These are phyloP conservation scores for Eudorina sp. DNA, from an alignment of 139 green algal genomes.

Conservation along the genomic window DNA sequence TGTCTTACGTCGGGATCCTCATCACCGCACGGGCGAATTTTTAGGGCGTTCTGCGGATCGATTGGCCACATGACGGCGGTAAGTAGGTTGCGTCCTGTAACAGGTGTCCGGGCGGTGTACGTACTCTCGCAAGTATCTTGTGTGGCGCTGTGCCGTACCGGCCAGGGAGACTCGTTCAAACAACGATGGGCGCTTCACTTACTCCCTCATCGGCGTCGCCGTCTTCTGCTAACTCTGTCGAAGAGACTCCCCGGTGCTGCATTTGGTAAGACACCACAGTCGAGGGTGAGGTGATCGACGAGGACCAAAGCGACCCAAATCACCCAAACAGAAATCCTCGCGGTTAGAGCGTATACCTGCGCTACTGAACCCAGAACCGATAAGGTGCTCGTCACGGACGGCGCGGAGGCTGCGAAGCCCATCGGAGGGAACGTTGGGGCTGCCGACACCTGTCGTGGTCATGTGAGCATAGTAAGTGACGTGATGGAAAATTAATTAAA, in stretches of 20 bases:
- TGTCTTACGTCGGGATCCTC: conserved; percentile 5
- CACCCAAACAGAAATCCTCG: too few species aligned
- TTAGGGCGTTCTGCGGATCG: conserved; percentile 34
- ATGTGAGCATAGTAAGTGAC: not conserved
- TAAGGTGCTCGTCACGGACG: not conserved
- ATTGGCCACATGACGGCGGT: conserved; percentile 8
- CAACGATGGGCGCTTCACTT: not conserved
- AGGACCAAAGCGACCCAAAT: too few species aligned
- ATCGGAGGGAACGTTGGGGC: not conserved
- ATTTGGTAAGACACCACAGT: not conserved
- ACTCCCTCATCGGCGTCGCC: conserved; percentile 29
- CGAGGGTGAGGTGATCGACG: not conserved
- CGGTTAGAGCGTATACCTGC: too few species aligned
- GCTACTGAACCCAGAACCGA: conserved; percentile 10
- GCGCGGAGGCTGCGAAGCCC: conserved; percentile 28
- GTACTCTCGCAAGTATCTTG: conserved; percentile 5
- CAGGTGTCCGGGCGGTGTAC: not conserved
- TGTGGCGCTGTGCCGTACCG: not conserved
- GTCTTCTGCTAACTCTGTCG: conserved; percentile 18
- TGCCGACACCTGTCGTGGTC: not conserved
- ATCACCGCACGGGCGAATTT: not conserved
- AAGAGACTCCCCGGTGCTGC: conserved; percentile 8
- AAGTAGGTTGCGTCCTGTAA: conserved; percentile 33
- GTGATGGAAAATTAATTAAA: not conserved
- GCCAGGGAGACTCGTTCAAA: not conserved